Evolutionary conservation across 768 basidiomycete species (phyloP), one percentile per base, ranked within the genome.

Genomic region (Phylloporus arenicola): DNA sequence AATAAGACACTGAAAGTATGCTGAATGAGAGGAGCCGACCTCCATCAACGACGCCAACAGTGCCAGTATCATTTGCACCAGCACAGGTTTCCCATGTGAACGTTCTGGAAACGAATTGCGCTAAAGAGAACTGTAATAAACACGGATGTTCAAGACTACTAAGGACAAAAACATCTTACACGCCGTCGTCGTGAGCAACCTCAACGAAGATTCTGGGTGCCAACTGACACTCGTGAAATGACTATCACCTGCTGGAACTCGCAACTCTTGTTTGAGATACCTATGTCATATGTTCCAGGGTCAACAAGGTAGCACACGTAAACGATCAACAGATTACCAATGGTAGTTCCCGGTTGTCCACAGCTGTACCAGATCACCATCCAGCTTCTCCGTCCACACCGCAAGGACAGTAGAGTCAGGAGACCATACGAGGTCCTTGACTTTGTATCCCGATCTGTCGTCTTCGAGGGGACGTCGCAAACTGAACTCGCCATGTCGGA

Each of bases 331-430:
- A 27, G 24, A 63, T 22, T 57, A 88, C 92, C 96, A 98, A 63
- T 97, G 86, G 66, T 96, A 98, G 63, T 99, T 99, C 27, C 88
- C 84, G 7, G 78, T 90, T 1, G 91, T 88, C 92, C 93, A 99
- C 1, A 98, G 72, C 70, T 99, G 96, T 16, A 98, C 91, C 85
- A 64, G 70, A 68, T 97, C 90, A 2, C 77, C 78, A 9, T 74
- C 72, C 31, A 80, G 74, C 27, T 76, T 70, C 62, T 88, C 84
- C 29, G 93, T 74, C 92, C 93, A 97, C 1, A 97, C 72, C 0
- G 84, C 84, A 27, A 99, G 71, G 12, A 96, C 76, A 53, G 79
- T 84, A 2, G 92, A 95, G 64, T 93, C 93, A 4, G 85, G 79
- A 61, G 86, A 96, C 94, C 95, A 99, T 17, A 68, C 68, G 27